Base-by-base conservation (phyloP, 2,329 filamentous ascomycete genomes). In the Talaromyces rugulosus region DNA sequence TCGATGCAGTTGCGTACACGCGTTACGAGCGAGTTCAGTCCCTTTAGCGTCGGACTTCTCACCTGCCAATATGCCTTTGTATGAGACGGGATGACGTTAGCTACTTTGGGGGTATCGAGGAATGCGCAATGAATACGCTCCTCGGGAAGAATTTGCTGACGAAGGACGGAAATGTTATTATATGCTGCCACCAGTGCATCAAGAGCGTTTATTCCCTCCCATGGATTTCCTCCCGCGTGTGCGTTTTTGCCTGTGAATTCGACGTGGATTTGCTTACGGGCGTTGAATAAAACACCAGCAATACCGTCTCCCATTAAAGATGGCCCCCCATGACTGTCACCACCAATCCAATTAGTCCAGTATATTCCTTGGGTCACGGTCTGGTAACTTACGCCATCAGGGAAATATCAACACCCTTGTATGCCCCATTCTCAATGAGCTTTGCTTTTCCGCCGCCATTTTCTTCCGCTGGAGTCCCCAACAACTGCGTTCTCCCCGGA, bases 131-230 rank as follows among this genome's bases (percentile, higher is more conserved):
- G 81, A n/a, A 85, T 76, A 14, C 82, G 78, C 62, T 83, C 76
- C 9, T 80, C 80, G 0, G 84, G 81, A 64, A 79, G 77, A 3
- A 83, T 78, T 68, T 87, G 85, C 69, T 87, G 84, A 0, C 85
- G 79, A 5, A 87, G 74, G 0, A 83, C 75, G 0, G 81, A 79
- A 4, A 87, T 70, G 51, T 74, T 75, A 52, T 73, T 74, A 62
- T 79, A 79, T 0, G 75, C 80, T 0, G 77, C 75, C 2, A 87
- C 75, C 27, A 85, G 67, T 0, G 84, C 84, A 65, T 87, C 85
- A 0, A 87, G 77, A 0, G 85, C 85, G 67, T 87, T 87, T 65
- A 83, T 77, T 0, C 85, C 85, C 5, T 83, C 76, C 84, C 84
- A 87, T 0, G 84, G 85, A n/a, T 76, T 80, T 3, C 80, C 80